Base-by-base conservation (phyloP, 257 asterid species). In the Nicotiana benthamiana region DNA sequence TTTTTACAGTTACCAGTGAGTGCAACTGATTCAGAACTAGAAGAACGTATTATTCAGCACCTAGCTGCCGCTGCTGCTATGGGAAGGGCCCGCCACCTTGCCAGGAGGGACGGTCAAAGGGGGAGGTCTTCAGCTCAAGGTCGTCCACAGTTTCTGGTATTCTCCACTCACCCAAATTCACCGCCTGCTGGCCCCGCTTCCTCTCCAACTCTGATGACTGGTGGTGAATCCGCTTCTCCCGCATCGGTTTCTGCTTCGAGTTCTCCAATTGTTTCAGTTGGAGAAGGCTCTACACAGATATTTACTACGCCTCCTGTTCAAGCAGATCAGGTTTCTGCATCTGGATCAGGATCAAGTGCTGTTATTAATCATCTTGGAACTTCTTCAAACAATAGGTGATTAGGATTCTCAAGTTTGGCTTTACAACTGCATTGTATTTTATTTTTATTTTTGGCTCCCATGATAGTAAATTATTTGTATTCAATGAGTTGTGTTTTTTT, bases 51-150 rank as follows among this genome's bases (percentile, higher is more conserved):
- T 70, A 92, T 94, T 86, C 97, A 93, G 87, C 98, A 93, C 89
- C 86, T 94, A 84, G 97, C 97, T 32, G 95, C 97, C 64, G 97
- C 98, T 2, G 95, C 98, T 62, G 93, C 97, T 4, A 93, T 91
- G 98, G 97, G 97, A 78, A 89, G 97, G 87, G 92, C 97, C 65
- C 94, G 95, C 56, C 96, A 94, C 80, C 84, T 93, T 56, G 93
- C 96, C 80, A 85, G 97, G 83, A 89, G 97, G 81, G 98, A 92
- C 82, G 93, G 91, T 52, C 93, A 85, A 81, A 88, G 97, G 88
- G 72, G 80, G 66, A 89, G 98, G 70, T 68, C 98, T 51, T 93
- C 97, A 36, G 36, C 94, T 85, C 97, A 93, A 79, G 96, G 91
- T 24, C 97, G 92, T 62, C 94, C 95, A 43, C 98, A 89, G 17